phyloP scores from a whole-genome alignment of 225 moss, liverwort and hornwort genomes.

The Takakia lepidozioides region DNA sequence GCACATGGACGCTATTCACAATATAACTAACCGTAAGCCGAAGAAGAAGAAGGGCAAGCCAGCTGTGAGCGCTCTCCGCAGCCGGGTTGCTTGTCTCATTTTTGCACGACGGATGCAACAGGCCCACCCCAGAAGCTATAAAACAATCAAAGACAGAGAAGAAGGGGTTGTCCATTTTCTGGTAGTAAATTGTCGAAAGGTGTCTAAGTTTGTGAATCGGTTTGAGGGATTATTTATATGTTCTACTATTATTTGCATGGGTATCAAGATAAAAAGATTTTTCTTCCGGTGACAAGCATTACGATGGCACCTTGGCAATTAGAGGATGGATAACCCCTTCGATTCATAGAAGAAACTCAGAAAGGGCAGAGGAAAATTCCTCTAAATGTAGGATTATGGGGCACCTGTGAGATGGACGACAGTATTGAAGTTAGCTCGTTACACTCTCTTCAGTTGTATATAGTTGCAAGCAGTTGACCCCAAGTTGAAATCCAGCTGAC shows the following conservation, averaged over 20 bases:
- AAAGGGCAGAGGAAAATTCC: too few relatives aligned
- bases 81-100: constrained; percentile 76
- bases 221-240: constrained; percentile 69
- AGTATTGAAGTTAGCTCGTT: too few relatives aligned
- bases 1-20: too few relatives aligned
- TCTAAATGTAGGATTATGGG: too few relatives aligned
- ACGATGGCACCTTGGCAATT: too few relatives aligned
- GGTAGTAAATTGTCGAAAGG: constrained; percentile 34
- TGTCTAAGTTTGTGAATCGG: constrained; percentile 73
- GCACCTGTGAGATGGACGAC: too few relatives aligned
- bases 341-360: too few relatives aligned
- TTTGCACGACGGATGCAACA: constrained; percentile 82
- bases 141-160: constrained; percentile 33
- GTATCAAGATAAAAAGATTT: constrained; percentile 54
- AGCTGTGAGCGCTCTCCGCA: constrained; percentile 40
- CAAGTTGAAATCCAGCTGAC: too few relatives aligned
- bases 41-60: constrained; percentile 31
- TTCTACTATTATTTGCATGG: constrained; percentile 54
- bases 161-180: constrained; percentile 21
- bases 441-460: too few relatives aligned
- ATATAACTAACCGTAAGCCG: not conserved
- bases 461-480: too few relatives aligned
- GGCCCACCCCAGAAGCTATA: constrained; percentile 33
- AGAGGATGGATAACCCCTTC: too few relatives aligned
- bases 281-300: constrained; percentile 30